Evolutionary conservation across 1,284 basidiomycete genomes (phyloP), one percentile per base, ranked within the genome.

Genomic region (Ceratobasidium sp.): DNA sequence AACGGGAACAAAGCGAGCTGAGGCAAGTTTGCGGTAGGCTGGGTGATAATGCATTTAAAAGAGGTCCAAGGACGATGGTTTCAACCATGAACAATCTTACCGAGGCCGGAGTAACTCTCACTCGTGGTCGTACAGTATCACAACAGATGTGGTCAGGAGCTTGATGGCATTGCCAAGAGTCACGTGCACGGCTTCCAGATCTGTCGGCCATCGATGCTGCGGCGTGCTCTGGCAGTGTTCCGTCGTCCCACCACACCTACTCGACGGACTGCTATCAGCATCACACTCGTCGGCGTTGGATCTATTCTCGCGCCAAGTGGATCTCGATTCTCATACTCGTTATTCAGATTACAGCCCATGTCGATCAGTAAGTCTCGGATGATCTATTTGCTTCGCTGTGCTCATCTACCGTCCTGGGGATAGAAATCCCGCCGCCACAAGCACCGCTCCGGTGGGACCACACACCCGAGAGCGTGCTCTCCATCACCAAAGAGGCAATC

Each of bases 401-500:
- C 62, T 58, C 18, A 50, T 18, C 12, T 28, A 34, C 0, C 36
- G 26, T 23, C 4, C 5, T 30, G 34, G 45, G 30, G 9, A 23
- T 28, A 69, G 65, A 57, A 18, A 71, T 61, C 32, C 52, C 65
- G 10, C 87, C 92, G 46, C 91, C 92, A 4, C 91, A 93, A 78
- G 76, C 85, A 32, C 82, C 92, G 0, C 90, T 87, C 32, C 78
- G 79, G 59, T 94, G 92, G 92, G 83, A 87, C 21, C 90, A 92
- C 78, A 84, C 88, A 23, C 82, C 90, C 0, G 84, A 87, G 59
- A 84, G 89, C 52, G 85, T 94, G 64, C 79, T 84, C 4, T 80
- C 81, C 18, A 78, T 89, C 48, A 88, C 88, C 57, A 86, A 89
- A 73, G 83, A 87, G 62, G 81, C 85, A 3, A 89, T 94, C 76